Percentiles rank a stretch among this genome's conserved stretches.
Evolutionary conservation across 2,329 filamentous ascomycete genomes (phyloP).

Genomic region (Nigrospora sphaerica): DNA sequence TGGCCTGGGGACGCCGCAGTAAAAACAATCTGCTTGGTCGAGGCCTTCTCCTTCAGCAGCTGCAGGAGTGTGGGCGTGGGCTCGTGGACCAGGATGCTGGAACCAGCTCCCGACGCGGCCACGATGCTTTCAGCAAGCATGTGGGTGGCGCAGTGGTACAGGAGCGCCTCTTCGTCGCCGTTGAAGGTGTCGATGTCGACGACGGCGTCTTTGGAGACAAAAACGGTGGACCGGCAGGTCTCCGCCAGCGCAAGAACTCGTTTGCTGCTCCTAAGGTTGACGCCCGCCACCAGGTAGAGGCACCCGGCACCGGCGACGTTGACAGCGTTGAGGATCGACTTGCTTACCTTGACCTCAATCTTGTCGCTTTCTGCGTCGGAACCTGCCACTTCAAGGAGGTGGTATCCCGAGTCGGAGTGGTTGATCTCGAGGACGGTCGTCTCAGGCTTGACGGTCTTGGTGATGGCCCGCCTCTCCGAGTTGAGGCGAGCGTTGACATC

Average conservation of each 20-base stretch:
- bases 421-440: not conserved
- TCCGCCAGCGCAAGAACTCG: not conserved
- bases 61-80: not conserved
- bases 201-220: not conserved
- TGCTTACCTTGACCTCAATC: not conserved
- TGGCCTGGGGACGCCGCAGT: not conserved
- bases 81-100: not conserved
- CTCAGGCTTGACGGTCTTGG: not conserved
- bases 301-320: not conserved
- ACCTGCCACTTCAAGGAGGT: not conserved
- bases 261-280: not conserved
- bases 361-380: not conserved
- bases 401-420: not conserved
- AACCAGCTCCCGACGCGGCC: not conserved
- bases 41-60: not conserved
- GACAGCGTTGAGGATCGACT: not conserved
- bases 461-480: not conserved
- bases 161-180: not conserved
- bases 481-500: conserved; percentile 9
- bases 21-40: not conserved
- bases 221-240: not conserved
- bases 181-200: not conserved
- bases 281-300: not conserved
- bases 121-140: not conserved
- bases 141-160: not conserved